Percentiles rank a stretch among this genome's conserved stretches.
These are phyloP conservation scores for Coelastrella sp. DNA, from an alignment of 139 green algal species.

Conservation along the genomic window DNA sequence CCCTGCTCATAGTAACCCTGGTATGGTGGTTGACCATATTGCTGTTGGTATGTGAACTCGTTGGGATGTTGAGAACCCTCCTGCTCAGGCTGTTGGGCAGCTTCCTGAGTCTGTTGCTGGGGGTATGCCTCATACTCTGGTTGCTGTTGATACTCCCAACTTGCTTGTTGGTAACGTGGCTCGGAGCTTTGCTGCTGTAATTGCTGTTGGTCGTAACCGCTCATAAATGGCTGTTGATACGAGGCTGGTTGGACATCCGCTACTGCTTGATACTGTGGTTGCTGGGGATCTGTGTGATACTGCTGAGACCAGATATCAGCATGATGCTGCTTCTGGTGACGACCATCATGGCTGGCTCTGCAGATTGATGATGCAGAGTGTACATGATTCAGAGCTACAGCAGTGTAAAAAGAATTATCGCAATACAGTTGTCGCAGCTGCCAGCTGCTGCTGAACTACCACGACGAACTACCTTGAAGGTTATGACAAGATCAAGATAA, in stretches of 20 bases:
- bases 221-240: neutral
- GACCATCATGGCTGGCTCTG: constrained; percentile 19
- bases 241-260: neutral
- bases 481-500: neutral
- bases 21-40: constrained; percentile 18
- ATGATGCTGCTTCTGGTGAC: neutral
- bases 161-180: neutral
- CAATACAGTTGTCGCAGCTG: neutral
- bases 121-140: no score
- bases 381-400: neutral
- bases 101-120: constrained; percentile 4
- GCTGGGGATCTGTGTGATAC: neutral
- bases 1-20: neutral
- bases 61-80: neutral
- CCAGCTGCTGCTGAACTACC: neutral
- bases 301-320: constrained; percentile 41
- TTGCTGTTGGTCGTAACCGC: neutral
- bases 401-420: neutral
- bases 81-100: neutral
- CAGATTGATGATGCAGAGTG: neutral
- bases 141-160: neutral
- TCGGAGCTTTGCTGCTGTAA: neutral
- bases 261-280: constrained; percentile 9
- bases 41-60: constrained; percentile 31
- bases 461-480: neutral